Conservation (phyloP, 768 basidiomycete genomes). For the Suillus subalutaceus region DNA sequence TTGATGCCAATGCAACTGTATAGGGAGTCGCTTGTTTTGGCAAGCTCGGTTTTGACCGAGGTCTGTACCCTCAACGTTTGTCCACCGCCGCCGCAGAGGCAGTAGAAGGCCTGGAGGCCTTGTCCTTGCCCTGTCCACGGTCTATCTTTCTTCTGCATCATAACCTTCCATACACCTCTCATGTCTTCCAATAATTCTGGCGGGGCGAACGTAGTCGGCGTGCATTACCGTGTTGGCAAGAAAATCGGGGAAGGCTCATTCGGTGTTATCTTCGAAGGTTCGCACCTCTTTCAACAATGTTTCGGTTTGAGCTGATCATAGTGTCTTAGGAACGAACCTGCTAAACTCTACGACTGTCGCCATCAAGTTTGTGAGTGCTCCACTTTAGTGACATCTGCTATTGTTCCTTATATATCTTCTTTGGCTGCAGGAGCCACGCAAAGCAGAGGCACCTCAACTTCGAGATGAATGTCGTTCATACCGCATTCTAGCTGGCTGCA, state of each 20-base stretch:
- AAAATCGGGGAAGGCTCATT: conserved; percentile 99
- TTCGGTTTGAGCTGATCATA: background rate
- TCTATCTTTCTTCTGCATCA: conserved; percentile 16
- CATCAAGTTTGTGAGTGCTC: conserved; percentile 94
- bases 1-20: background rate
- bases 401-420: conserved; percentile 18
- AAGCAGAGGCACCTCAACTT: conserved; percentile 96
- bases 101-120: conserved; percentile 27
- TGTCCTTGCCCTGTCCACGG: conserved; percentile 11
- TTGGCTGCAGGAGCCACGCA: conserved; percentile 74
- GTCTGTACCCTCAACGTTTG: conserved; percentile 22
- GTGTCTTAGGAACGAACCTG: conserved; percentile 82
- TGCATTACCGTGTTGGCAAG: conserved; percentile 97
- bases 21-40: conserved; percentile 14
- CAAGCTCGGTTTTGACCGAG: conserved; percentile 33
- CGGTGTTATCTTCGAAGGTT: conserved; percentile 93
- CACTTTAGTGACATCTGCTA: background rate
- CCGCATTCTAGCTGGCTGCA: conserved; percentile 85
- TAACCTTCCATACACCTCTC: conserved; percentile 30
- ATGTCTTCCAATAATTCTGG: conserved; percentile 63
- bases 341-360: conserved; percentile 99
- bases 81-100: conserved; percentile 35
- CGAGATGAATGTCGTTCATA: conserved; percentile 99
- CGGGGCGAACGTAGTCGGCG: conserved; percentile 82
- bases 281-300: conserved; percentile 12